Percentiles rank a stretch among this genome's conserved stretches.
Evolutionary conservation across 2,329 filamentous ascomycete species (phyloP).

Genomic region (Nothophoma quercina): DNA sequence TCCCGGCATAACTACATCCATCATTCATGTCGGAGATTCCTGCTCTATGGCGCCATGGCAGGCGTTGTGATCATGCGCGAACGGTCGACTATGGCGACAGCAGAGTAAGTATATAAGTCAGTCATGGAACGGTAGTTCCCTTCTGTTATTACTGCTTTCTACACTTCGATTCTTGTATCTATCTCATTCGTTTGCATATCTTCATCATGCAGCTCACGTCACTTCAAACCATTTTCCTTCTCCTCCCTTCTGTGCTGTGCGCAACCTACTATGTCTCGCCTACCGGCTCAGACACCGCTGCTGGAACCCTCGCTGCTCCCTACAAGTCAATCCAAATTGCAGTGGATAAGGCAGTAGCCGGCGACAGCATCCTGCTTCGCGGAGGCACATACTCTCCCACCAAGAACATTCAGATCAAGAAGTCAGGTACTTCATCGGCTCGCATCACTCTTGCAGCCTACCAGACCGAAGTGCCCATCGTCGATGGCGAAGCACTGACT

Average conservation of each 20-base stretch:
- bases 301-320: conserved; percentile 52
- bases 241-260: conserved; percentile 20
- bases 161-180: background rate
- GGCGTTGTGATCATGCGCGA: background rate
- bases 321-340: conserved; percentile 58
- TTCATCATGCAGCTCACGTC: conserved; percentile 19
- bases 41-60: background rate
- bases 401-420: conserved; percentile 58
- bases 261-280: conserved; percentile 58
- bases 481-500: conserved; percentile 55
- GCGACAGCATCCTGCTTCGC: conserved; percentile 57
- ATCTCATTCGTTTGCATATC: background rate
- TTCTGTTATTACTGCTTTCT: background rate
- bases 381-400: conserved; percentile 56
- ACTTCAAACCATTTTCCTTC: conserved; percentile 19
- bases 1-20: conserved; percentile 9
- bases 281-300: conserved; percentile 49
- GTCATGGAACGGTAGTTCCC: conserved; percentile 43
- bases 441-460: conserved; percentile 56
- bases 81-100: background rate
- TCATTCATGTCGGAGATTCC: conserved; percentile 8
- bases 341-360: conserved; percentile 55
- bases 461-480: conserved; percentile 53
- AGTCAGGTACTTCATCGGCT: conserved; percentile 48
- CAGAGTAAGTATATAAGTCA: conserved; percentile 41